Conservation (phyloP, 106 monocot genomes). For the Allium cepa region DNA sequence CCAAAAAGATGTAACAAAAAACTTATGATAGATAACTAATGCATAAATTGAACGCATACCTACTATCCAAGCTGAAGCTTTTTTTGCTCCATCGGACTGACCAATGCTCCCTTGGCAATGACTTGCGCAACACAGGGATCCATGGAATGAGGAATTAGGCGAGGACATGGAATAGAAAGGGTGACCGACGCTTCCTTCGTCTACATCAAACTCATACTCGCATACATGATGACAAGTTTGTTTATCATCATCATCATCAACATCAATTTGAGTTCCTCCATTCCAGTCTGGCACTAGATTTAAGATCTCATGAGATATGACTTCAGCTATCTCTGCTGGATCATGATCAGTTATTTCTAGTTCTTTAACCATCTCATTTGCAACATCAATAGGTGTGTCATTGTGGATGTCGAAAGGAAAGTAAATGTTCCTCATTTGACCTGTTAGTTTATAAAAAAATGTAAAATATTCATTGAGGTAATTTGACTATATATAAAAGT, state of each 20-base stretch:
- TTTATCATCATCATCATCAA: background rate
- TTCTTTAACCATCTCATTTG: conserved; percentile 94
- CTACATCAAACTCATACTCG: conserved; percentile 22
- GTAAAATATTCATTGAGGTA: background rate
- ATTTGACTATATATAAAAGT: background rate
- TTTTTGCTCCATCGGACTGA: background rate
- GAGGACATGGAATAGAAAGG: conserved; percentile 50
- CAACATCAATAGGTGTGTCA: conserved; percentile 84
- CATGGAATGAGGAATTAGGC: conserved; percentile 58
- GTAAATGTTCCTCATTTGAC: conserved; percentile 66
- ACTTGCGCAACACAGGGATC: conserved; percentile 22
- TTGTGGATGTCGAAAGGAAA: conserved; percentile 81
- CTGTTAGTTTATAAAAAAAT: conserved; percentile 13
- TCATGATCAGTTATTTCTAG: conserved; percentile 70
- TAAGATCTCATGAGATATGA: conserved; percentile 72
- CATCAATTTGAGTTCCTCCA: background rate
- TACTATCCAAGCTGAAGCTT: conserved; percentile 36
- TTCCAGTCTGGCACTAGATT: conserved; percentile 58
- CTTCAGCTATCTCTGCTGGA: conserved; percentile 66
- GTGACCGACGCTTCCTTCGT: conserved; percentile 21
- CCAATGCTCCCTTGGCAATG: conserved; percentile 9
- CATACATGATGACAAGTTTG: conserved; percentile 23
- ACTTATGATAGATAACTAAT: too few relatives aligned
- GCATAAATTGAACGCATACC: conserved; percentile 19
- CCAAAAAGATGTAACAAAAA: too few relatives aligned